Base-by-base conservation (phyloP, 1,284 basidiomycete genomes). In the Ustilago lituana region DNA sequence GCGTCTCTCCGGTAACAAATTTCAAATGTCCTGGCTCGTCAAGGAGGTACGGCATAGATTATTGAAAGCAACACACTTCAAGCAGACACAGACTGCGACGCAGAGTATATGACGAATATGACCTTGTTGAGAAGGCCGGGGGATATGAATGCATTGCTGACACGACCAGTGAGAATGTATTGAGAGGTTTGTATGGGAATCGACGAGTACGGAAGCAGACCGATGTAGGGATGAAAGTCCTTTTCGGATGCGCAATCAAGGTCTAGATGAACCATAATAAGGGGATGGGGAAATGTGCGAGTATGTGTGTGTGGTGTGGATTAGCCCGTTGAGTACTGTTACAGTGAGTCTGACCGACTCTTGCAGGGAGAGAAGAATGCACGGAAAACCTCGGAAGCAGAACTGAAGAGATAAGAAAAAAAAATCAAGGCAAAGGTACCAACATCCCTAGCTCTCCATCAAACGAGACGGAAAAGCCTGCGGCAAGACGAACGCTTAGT, bases 81-180 rank as follows among this genome's bases (percentile, higher is more conserved):
- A n/a, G n/a, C n/a, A n/a, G n/a, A n/a, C n/a, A n/a, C n/a, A n/a
- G n/a, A n/a, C n/a, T n/a, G n/a, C n/a, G n/a, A n/a, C n/a, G n/a
- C n/a, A n/a, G n/a, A n/a, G n/a, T n/a, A n/a, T 20, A 31, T 27
- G 37, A 46, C 48, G 39, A 31, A 44, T 52, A 26, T 56, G 59
- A 69, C 76, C 73, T 76, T 77, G 76, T 77, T 77, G 76, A 77
- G 73, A 77, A 77, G 73, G 76, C 52, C 48, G 60, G 50, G 59
- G 59, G 55, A 69, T 69, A 61, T 52, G 55, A n/a, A 58, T 68
- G 59, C 53, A 67, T 67, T 67, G 58, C 64, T 51, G 48, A 67
- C 45, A 54, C 48, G 53, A 60, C 55, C 10, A 40, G 24, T 38
- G 39, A 48, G 48, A 46, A 31, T 41, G 27, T 29, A 29, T 7